Evolutionary conservation across 345 rosid species (phyloP), one percentile per base, ranked within the genome.

Genomic region (Pistacia integerrima): DNA sequence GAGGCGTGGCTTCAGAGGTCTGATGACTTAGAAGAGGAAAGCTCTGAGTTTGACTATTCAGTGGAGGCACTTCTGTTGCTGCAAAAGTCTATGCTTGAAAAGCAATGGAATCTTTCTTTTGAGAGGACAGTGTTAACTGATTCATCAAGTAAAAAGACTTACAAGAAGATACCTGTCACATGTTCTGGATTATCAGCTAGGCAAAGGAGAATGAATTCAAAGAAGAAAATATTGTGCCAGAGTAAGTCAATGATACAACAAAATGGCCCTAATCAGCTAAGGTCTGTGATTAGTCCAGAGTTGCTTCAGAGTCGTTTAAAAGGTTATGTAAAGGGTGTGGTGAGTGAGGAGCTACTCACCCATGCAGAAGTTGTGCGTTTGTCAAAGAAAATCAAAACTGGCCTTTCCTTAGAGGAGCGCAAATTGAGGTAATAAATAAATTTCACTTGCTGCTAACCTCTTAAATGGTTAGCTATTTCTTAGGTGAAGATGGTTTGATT

Each of bases 101-200:
- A 94, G 79, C 97, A 93, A 58, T 95, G 99, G 99, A 91, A 83
- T 74, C 98, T 95, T 81, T 88, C 97, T 18, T 89, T 93, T 77
- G 92, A 91, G 61, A 81, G 87, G 69, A 82, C 76, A 2, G 73
- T 62, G 18, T 76, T 76, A 30, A 55, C 62, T 80, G 86, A 83
- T 64, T 82, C 88, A 20, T 67, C 85, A 0, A 76, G 61, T 51
- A 78, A 51, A 49, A 87, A 78, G 75, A 74, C 12, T 61, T 60
- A 70, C 58, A 85, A 85, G 87, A 86, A 88, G 82, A 69, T 90
- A 69, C 84, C 85, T 0, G 84, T 93, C 44, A 88, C 88, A 59
- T 83, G 92, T 79, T 94, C 97, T 6, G 97, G 97, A 63, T 60
- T 87, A 56, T 93, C 95, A 35, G 98, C 98, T 69, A 84, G 97